These are phyloP conservation scores for Sugiyamaella pinicola DNA, from an alignment of 1,139 yeast genomes.

Conservation along the genomic window DNA sequence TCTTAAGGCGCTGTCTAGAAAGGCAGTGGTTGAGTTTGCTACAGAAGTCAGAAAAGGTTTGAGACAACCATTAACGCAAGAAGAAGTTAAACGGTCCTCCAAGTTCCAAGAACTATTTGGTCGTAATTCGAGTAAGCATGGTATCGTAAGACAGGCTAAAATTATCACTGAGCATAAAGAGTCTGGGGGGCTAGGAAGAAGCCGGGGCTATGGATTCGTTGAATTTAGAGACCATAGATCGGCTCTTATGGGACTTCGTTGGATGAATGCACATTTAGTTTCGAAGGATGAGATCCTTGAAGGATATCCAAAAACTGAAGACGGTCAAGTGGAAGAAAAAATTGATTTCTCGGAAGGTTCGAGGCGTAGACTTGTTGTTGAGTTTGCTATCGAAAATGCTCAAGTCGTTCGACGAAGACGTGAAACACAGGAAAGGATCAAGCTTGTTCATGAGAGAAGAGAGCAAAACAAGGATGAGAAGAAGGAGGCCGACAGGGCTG, in stretches of 20 bases:
- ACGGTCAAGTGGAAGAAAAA: slow-evolving; percentile 45
- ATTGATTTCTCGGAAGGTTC: slow-evolving; percentile 49
- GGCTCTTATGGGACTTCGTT: slow-evolving; percentile 95
- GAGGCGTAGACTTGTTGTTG: slow-evolving; percentile 83
- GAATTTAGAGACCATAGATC: slow-evolving; percentile 91
- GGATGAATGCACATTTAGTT: slow-evolving; percentile 94
- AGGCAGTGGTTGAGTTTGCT: slow-evolving; percentile 95
- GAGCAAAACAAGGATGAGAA: slow-evolving; percentile 41
- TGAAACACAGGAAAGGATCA: slow-evolving; percentile 47
- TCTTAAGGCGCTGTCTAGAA: slow-evolving; percentile 87
- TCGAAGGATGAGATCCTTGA: slow-evolving; percentile 66
- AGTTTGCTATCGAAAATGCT: slow-evolving; percentile 94
- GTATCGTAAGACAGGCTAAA: slow-evolving; percentile 92
- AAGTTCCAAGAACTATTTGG: slow-evolving; percentile 61
- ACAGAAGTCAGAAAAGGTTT: slow-evolving; percentile 73
- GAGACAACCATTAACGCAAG: slow-evolving; percentile 87
- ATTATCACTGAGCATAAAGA: slow-evolving; percentile 91
- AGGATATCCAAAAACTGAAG: slow-evolving; percentile 55
- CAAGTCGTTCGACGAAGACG: slow-evolving; percentile 88
- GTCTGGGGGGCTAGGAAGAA: slow-evolving; percentile 82
- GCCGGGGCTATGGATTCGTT: slow-evolving; percentile 95
- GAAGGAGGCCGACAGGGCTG: slow-evolving; percentile 38
- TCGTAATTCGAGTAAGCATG: slow-evolving; percentile 64
- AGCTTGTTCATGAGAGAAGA: slow-evolving; percentile 32
- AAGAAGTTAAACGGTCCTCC: slow-evolving; percentile 79